These are phyloP conservation scores for Cylindrotheca closterium DNA, from an alignment of 108 stramenopile genomes.

Conservation along the genomic window DNA sequence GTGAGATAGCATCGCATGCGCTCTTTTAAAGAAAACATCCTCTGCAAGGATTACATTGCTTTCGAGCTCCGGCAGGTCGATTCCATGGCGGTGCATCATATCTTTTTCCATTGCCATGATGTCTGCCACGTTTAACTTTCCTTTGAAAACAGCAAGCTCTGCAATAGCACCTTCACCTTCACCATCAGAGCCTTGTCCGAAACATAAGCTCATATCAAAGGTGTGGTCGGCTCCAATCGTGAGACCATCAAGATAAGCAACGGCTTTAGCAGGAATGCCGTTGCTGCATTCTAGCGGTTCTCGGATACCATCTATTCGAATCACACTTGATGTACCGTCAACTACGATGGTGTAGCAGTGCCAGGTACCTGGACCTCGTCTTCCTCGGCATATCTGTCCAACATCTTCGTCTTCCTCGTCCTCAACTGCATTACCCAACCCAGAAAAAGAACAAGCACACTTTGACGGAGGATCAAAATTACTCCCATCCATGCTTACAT, in stretches of 20 bases:
- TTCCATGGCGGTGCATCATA: constrained; percentile 79
- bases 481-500: constrained; percentile 9
- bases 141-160: constrained; percentile 80
- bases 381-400: constrained; percentile 48
- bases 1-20: constrained; percentile 63
- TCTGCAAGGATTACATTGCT: constrained; percentile 40
- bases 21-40: constrained; percentile 52
- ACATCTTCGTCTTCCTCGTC: constrained; percentile 23
- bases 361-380: constrained; percentile 72
- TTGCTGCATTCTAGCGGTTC: constrained; percentile 36
- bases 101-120: constrained; percentile 54
- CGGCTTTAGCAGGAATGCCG: constrained; percentile 6
- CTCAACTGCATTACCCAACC: not conserved
- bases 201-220: constrained; percentile 81
- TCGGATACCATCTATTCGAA: constrained; percentile 66
- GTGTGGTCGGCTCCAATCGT: constrained; percentile 85
- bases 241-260: constrained; percentile 64
- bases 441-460: constrained; percentile 22
- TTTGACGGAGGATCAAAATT: constrained; percentile 7
- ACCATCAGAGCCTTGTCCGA: constrained; percentile 60
- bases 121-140: constrained; percentile 47
- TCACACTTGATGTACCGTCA: constrained; percentile 55
- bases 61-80: constrained; percentile 22
- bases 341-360: constrained; percentile 76
- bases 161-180: constrained; percentile 83